These are phyloP conservation scores for Acorus calamus DNA, from an alignment of 106 monocot genomes.

Conservation along the genomic window DNA sequence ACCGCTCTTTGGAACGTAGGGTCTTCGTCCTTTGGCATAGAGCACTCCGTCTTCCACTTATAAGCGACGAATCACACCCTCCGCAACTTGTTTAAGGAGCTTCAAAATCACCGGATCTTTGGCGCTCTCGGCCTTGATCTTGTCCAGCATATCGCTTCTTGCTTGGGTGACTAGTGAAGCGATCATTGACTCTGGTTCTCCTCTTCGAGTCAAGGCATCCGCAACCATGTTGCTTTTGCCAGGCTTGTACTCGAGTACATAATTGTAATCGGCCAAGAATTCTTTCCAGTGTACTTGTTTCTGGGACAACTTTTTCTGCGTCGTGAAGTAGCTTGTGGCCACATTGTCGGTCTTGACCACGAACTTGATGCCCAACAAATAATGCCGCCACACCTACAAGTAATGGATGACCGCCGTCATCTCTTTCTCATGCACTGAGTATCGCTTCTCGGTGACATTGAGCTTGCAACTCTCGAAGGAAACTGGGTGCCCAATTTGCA, in stretches of 20 bases:
- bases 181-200: neutral
- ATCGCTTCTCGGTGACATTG: too few relatives aligned
- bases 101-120: neutral
- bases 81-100: too few relatives aligned
- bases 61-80: neutral
- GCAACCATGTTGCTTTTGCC: neutral
- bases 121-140: neutral
- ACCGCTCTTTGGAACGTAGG: neutral
- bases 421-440: constrained; percentile 1
- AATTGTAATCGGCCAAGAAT: too few relatives aligned
- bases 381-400: neutral
- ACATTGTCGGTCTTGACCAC: too few relatives aligned
- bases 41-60: neutral
- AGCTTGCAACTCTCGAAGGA: constrained; percentile 3
- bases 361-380: too few relatives aligned
- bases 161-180: too few relatives aligned
- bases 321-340: neutral
- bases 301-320: neutral
- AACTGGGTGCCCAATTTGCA: neutral
- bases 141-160: neutral
- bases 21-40: neutral
- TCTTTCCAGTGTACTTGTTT: neutral
- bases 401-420: neutral
- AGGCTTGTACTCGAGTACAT: neutral
- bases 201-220: neutral